Conservation (phyloP, 805 yeast genomes). For the Cyberlindnera bimundalis region DNA sequence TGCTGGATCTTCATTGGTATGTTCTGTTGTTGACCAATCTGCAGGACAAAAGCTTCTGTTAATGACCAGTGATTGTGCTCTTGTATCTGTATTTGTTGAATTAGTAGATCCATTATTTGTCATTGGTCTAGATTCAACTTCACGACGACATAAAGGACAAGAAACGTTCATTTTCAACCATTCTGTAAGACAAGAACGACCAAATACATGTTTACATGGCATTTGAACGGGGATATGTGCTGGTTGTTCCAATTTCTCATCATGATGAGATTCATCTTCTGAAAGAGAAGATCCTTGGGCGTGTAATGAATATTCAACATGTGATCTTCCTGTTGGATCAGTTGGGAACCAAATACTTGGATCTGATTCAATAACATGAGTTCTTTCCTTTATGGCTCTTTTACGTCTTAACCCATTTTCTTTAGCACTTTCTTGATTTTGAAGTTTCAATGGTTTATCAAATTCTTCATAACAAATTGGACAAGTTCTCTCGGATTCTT, state of each 20-base stretch:
- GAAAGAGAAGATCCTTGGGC: background rate
- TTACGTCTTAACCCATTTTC: conserved; percentile 8
- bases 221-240: conserved; percentile 64
- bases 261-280: background rate
- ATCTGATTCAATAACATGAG: conserved; percentile 10
- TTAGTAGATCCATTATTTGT: background rate
- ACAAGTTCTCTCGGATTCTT: conserved; percentile 15
- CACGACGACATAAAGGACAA: conserved; percentile 59
- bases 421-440: conserved; percentile 1
- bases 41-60: conserved; percentile 18
- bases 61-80: conserved; percentile 15
- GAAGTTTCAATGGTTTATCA: conserved; percentile 6
- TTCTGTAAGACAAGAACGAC: conserved; percentile 71
- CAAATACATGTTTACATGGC: conserved; percentile 88
- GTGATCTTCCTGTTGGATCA: conserved; percentile 15
- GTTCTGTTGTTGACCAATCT: conserved; percentile 19
- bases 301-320: conserved; percentile 9
- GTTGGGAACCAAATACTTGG: conserved; percentile 20
- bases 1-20: conserved; percentile 19
- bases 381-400: conserved; percentile 8
- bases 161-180: conserved; percentile 75
- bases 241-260: conserved; percentile 2
- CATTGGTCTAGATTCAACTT: conserved; percentile 20
- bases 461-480: conserved; percentile 24
- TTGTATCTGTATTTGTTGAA: conserved; percentile 4